Evolutionary conservation across 108 stramenopile genomes (phyloP).

Genomic region (Conticribra guillardii): DNA sequence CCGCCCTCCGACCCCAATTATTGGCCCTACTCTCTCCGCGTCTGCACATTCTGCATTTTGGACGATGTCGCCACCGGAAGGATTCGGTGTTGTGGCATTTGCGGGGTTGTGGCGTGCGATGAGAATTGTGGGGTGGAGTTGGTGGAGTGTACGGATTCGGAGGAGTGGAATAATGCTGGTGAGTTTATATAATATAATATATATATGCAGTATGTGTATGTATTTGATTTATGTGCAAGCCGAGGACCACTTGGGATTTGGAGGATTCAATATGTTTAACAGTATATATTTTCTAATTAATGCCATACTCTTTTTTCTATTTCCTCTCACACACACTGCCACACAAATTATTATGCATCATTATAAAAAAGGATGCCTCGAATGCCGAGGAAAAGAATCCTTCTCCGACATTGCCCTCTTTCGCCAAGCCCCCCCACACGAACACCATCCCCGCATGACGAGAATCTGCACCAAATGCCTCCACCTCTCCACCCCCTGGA

Average conservation of each 20-base stretch:
- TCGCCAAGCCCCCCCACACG: neutral
- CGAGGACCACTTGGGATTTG: too few species aligned
- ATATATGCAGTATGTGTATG: too few species aligned
- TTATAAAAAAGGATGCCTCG: constrained; percentile 38
- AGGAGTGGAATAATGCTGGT: constrained; percentile 33
- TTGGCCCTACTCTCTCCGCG: constrained; percentile 33
- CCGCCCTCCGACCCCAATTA: constrained; percentile 5
- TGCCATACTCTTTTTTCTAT: too few species aligned
- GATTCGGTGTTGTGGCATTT: constrained; percentile 33
- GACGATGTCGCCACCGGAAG: constrained; percentile 36
- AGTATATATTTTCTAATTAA: too few species aligned
- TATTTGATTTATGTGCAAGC: neutral
- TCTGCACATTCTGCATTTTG: constrained; percentile 40
- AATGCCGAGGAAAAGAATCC: constrained; percentile 34
- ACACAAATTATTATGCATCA: neutral
- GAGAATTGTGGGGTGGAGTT: constrained; percentile 37
- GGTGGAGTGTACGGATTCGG: constrained; percentile 34
- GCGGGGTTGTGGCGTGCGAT: constrained; percentile 43
- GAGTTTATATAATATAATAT: neutral
- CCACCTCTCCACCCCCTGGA: constrained; percentile 31
- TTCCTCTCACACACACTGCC: neutral
- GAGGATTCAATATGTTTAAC: too few species aligned
- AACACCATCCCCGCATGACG: constrained; percentile 12
- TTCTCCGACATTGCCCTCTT: constrained; percentile 39
- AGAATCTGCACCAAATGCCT: constrained; percentile 38